Base-by-base conservation (phyloP, 805 yeast genomes). In the Debaryomyces maramus region DNA sequence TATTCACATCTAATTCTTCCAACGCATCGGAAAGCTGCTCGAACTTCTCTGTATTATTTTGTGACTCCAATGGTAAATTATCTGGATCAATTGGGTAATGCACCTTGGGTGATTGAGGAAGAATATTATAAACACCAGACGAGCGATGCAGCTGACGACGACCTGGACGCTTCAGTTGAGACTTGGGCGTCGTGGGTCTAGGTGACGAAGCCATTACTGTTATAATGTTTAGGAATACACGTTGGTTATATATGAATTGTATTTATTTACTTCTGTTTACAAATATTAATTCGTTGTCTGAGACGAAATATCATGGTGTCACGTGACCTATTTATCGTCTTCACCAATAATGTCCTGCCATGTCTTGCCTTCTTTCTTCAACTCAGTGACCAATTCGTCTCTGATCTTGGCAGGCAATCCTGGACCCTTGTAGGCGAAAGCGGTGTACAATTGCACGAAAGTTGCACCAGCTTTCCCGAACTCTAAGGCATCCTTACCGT, bases 391-490 rank as follows among this genome's bases (percentile, higher is more conserved):
- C 44, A 70, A 56, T 43, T 70, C 73, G 47, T 68, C 72, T 51
- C 72, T 58, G 36, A 70, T 64, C 41, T 67, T 67, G 11, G 65
- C 65, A 2, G 73, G 85, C 38, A 87, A 68, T 2, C 95, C 96
- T 0, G 97, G 97, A 1, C 98, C 98, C 56, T 80, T 81, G 70
- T 88, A 91, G 0, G 95, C 97, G 61, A 87, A 87, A 1, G 95
- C 81, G 3, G 98, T 90, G 67, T 89, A 88, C 39, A 89, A 61
- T 63, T 91, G 86, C 35, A 91, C 80, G 58, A 82, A 86, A n/a
- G 85, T 75, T 10, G 98, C 98, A 42, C 98, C 98, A 1, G 97
- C 96, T 55, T 79, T 80, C 23, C 93, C 96, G 62, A 83, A 91
- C 50, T 90, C 97, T 35, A 90, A 67, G 0, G 90, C 97, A 58